Conservation (phyloP, 169 alveolate species). For the Hepatocystis sp. region DNA sequence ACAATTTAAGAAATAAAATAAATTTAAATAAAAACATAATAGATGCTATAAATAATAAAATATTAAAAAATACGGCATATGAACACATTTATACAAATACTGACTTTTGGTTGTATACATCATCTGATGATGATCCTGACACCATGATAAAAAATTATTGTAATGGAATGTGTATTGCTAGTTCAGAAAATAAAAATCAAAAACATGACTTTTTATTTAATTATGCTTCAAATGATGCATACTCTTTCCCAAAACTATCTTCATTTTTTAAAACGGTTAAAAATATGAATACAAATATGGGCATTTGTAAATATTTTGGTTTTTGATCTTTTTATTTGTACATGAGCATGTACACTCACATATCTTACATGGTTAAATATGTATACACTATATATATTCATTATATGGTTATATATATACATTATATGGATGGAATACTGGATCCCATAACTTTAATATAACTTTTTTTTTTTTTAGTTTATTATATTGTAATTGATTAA, state of each 20-base stretch:
- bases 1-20: slow-evolving; percentile 43
- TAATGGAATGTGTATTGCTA: slow-evolving; percentile 25
- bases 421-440: too few relatives aligned
- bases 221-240: slow-evolving; percentile 24
- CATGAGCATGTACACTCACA: too few relatives aligned
- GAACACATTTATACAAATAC: slow-evolving; percentile 71
- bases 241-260: slow-evolving; percentile 31
- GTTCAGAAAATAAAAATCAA: background rate
- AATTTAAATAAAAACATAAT: slow-evolving; percentile 56
- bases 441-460: too few relatives aligned
- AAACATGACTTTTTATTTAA: slow-evolving; percentile 23
- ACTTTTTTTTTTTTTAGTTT: too few relatives aligned
- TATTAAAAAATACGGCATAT: slow-evolving; percentile 62
- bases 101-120: slow-evolving; percentile 68
- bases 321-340: slow-evolving; percentile 6
- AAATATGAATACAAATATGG: slow-evolving; percentile 27
- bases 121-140: slow-evolving; percentile 57
- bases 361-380: too few relatives aligned
- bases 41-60: slow-evolving; percentile 57
- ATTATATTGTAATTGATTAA: too few relatives aligned
- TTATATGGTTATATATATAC: too few relatives aligned
- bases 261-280: slow-evolving; percentile 34
- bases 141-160: background rate
- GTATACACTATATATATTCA: too few relatives aligned
- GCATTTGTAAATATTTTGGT: slow-evolving; percentile 52